A percentile compares a stretch with the other conserved stretches of the same genome.
phyloP scores from a whole-genome alignment of 768 basidiomycete genomes.

The Roridomyces roridus region DNA sequence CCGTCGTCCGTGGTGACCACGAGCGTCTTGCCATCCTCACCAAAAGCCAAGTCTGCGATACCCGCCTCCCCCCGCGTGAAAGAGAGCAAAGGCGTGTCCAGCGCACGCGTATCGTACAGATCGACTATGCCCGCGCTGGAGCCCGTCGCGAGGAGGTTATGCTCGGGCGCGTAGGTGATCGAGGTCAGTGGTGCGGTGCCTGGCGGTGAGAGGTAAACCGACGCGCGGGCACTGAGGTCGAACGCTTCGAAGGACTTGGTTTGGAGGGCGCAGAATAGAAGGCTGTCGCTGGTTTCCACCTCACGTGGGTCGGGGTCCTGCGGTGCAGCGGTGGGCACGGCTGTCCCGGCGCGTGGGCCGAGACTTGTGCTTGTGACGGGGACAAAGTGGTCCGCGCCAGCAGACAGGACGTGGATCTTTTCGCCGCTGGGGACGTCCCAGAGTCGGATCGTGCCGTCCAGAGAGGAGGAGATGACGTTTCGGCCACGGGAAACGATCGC shows the following conservation, averaged over 20 bases:
- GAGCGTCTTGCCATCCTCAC: constrained; percentile 39
- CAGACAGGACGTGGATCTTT: constrained; percentile 51
- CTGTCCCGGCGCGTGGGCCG: constrained; percentile 43
- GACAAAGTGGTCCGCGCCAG: constrained; percentile 38
- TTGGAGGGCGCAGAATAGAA: constrained; percentile 60
- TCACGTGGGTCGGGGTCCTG: constrained; percentile 40
- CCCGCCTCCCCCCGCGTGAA: constrained; percentile 54
- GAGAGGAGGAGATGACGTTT: constrained; percentile 68
- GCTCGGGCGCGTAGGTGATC: constrained; percentile 48
- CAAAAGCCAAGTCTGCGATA: constrained; percentile 55
- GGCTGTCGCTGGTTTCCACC: constrained; percentile 53
- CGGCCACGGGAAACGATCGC: constrained; percentile 71
- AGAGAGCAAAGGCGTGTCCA: constrained; percentile 44
- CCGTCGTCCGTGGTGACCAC: constrained; percentile 65
- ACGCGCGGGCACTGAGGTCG: constrained; percentile 53
- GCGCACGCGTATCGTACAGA: constrained; percentile 59
- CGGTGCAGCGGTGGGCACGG: neutral
- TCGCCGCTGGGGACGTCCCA: constrained; percentile 73
- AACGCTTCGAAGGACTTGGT: constrained; percentile 61
- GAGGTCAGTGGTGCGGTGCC: constrained; percentile 41
- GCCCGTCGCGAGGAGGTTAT: constrained; percentile 63
- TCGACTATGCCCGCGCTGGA: constrained; percentile 59
- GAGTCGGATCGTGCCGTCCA: constrained; percentile 71
- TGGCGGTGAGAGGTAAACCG: constrained; percentile 35
- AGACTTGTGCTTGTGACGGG: constrained; percentile 53